Base-by-base conservation (phyloP, 2,329 filamentous ascomycete species). In the Dactylellina haptotyla region DNA sequence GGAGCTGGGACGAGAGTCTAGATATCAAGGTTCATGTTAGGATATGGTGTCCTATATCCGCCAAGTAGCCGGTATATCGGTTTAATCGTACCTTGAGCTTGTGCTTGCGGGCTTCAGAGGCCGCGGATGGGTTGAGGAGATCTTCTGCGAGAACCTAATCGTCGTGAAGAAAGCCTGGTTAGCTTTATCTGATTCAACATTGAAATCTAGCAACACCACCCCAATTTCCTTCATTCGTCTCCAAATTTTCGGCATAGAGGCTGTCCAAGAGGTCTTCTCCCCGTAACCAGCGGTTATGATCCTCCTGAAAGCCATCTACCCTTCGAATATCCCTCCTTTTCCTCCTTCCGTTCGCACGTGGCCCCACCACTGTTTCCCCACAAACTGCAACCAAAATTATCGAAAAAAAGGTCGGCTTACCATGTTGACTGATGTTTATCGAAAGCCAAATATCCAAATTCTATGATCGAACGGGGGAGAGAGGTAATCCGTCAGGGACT, bases 21-120 rank as follows among this genome's bases (percentile, higher is more conserved):
- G 76, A 62, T 46, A 28, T 43, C 26, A 23, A 65, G 51, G 57
- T 59, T 53, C 26, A 57, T 56, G 74, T 51, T 53, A 59, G 51
- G 54, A 75, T 25, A 18, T 64, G 48, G 34, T 43, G 3, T 43
- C 41, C 62, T 74, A 50, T 57, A 59, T 59, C 4, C 28, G 26
- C 12, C 12, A 3, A 6, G 34, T 64, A 37, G 37, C 30, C 8
- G 37, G 32, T 53, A 41, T 67, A 50, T 70, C 64, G 59, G 61
- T 39, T 61, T 54, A 70, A 77, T 80, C 85, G 79, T 92, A 97
- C 93, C 93, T 99, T 99, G 84, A 99, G 92, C 92, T 99, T 99
- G 92, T 99, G 95, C 91, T 98, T 98, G 87, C 93, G 92, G 83
- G 93, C 93, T 91, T 99, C 95, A 84, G 94, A 89, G 85, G 92